Evolutionary conservation across 768 basidiomycete species (phyloP), one percentile per base, ranked within the genome.

Genomic region (Melanogaster broomeanus): DNA sequence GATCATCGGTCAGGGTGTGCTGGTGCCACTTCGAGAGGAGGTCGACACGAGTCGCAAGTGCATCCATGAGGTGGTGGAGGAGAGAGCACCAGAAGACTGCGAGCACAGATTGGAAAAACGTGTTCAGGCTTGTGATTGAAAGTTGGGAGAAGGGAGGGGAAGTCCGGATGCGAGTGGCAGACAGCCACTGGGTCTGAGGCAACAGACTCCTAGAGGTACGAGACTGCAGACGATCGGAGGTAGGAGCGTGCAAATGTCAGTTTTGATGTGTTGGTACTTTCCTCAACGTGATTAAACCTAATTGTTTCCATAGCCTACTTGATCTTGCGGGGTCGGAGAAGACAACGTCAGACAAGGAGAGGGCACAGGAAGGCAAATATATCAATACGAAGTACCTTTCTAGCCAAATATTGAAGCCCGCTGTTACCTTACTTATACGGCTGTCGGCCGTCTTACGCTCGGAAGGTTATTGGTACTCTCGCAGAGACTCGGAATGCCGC

Each of bases 21-120:
- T 97, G 0, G 73, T 84, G 9, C 92, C 93, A 3, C 77, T 96
- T 38, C 75, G 88, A 35, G 96, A 98, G 65, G 92, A 95, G 64
- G 93, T 95, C 2, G 92, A 98, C n/a, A 93, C 91, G 15, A 89
- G 88, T 59, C 74, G 96, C 25, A 88, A 88, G 60, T 81, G 88
- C 34, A 92, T 98, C 13, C 82, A 84, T 47, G 90, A 91, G 52
- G 88, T 98, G 5, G 72, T 99, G 59, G 79, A 82, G 60, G 75
- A 92, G 21, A 97, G 96, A 5, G 4, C 86, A 92, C 61, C 75
- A 96, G 44, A 77, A 93, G 53, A 97, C 94, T 3, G 95, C 94
- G 1, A 90, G 85, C 59, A 99, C 97, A 16, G 96, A 99, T 63
- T 99, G 96, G 96, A 99, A 99, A 64, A 91, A 88, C 57, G 90